Evolutionary conservation across 2,329 filamentous ascomycete genomes (phyloP), one percentile per base, ranked within the genome.

Genomic region (Penicillium brevicompactum): DNA sequence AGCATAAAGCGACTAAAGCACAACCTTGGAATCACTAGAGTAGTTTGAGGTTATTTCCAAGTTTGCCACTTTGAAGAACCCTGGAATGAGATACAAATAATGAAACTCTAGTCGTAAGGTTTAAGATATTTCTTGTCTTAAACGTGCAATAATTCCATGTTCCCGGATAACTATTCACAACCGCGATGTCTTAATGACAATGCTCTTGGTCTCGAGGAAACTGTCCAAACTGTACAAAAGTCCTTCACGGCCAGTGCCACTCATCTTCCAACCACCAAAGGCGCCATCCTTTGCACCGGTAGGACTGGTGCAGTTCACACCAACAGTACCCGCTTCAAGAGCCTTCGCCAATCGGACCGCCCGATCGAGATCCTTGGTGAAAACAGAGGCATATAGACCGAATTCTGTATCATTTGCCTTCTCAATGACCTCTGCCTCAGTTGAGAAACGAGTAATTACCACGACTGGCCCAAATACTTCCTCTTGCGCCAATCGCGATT

Each of bases 351-450:
- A 16, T 1, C 66, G 60, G 46, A 70, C 43, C 7, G 67, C 67
- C 10, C 67, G 66, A 34, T 70, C 64, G 24, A 71, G 38, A 47
- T 70, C 60, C 51, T 65, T 66, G 0, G 68, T 71, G 41, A 69
- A 71, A 6, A 71, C 65, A n/a, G 67, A 58, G 2, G 67, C 67
- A 52, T 65, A 66, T 10, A 70, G 60, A 0, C 68, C 68, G 44
- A 69, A 69, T 16, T 70, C 66, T 4, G 56, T 62, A 44, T 82
- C 74, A 54, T 87, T 87, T 0, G 84, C 84, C 14, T 74, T 74
- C 56, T 76, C 65, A 8, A 87, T 78, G 1, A 72, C 84, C 63
- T 87, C 83, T 1, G 83, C 80, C 59, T 87, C 85, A 0, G 62
- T 65, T 14, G 64, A 65, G 54, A 78, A 78, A 1, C 66, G 69